Percentiles rank a stretch among this genome's conserved stretches.
Conservation (phyloP, 768 basidiomycete genomes). For the Mycena floridula region DNA sequence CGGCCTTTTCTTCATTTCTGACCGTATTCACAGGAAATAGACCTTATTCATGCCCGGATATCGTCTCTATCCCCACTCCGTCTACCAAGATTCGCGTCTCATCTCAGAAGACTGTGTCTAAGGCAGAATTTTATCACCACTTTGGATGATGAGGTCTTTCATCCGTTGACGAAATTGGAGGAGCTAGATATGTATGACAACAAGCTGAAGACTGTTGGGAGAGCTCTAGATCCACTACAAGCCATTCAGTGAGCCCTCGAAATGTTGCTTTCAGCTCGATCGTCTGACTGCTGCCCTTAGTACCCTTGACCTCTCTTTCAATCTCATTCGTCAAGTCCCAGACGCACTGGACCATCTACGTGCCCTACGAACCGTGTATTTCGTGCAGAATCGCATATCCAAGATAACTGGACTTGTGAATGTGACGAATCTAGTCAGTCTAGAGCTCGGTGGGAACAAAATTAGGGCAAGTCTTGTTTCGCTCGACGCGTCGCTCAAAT, state of each 20-base stretch:
- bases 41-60: constrained; percentile 77
- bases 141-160: constrained; percentile 70
- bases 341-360: constrained; percentile 51
- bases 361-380: constrained; percentile 74
- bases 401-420: constrained; percentile 64
- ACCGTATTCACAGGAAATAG: constrained; percentile 59
- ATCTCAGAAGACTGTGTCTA: constrained; percentile 73
- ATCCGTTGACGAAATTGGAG: constrained; percentile 59
- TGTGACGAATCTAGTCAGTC: constrained; percentile 55
- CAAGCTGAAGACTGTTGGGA: constrained; percentile 69
- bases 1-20: constrained; percentile 1
- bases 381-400: constrained; percentile 94
- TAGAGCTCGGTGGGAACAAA: constrained; percentile 92
- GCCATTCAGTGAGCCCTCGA: constrained; percentile 47
- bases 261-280: constrained; percentile 1
- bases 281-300: not conserved
- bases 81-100: constrained; percentile 62
- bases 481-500: not conserved
- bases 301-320: constrained; percentile 87
- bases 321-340: constrained; percentile 71
- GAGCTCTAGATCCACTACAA: constrained; percentile 52
- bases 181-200: constrained; percentile 98
- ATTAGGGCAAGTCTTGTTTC: constrained; percentile 58
- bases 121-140: constrained; percentile 78
- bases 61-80: constrained; percentile 61